Evolutionary conservation across 1,139 yeast species (phyloP).

Genomic region (Yamadazyma sp.): DNA sequence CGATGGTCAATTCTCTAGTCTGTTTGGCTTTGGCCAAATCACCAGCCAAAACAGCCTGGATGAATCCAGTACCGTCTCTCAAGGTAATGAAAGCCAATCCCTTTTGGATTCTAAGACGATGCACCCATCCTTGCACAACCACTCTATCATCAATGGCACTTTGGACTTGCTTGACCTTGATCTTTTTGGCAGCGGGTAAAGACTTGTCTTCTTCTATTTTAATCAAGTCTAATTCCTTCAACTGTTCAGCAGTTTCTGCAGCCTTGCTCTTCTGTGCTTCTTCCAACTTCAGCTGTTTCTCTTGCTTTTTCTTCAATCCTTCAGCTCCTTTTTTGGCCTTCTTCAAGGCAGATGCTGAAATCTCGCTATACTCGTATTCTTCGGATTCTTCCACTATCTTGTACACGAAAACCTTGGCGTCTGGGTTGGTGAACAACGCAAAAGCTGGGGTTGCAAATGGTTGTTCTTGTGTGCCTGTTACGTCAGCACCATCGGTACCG

Average conservation of each 20-base stretch:
- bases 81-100: constrained; percentile 87
- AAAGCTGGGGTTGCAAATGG: constrained; percentile 86
- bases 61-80: constrained; percentile 91
- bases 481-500: constrained; percentile 61
- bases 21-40: constrained; percentile 89
- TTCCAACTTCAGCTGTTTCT: constrained; percentile 69
- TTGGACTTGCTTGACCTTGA: constrained; percentile 61
- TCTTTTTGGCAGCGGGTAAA: constrained; percentile 66
- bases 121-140: constrained; percentile 90
- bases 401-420: constrained; percentile 62
- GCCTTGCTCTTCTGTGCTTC: constrained; percentile 60
- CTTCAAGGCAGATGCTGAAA: constrained; percentile 90
- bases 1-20: constrained; percentile 83
- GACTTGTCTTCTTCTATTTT: constrained; percentile 69
- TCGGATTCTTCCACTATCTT: constrained; percentile 62
- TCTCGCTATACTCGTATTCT: constrained; percentile 63
- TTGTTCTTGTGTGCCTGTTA: constrained; percentile 57
- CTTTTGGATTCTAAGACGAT: constrained; percentile 89
- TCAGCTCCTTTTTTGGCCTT: constrained; percentile 97
- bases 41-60: constrained; percentile 87
- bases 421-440: constrained; percentile 63
- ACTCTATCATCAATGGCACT: constrained; percentile 64
- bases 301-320: constrained; percentile 84
- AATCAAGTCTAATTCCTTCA: constrained; percentile 76
- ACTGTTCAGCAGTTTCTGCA: constrained; percentile 66